phyloP scores from a whole-genome alignment of 2,329 filamentous ascomycete genomes.

The Fusarium sp. region DNA sequence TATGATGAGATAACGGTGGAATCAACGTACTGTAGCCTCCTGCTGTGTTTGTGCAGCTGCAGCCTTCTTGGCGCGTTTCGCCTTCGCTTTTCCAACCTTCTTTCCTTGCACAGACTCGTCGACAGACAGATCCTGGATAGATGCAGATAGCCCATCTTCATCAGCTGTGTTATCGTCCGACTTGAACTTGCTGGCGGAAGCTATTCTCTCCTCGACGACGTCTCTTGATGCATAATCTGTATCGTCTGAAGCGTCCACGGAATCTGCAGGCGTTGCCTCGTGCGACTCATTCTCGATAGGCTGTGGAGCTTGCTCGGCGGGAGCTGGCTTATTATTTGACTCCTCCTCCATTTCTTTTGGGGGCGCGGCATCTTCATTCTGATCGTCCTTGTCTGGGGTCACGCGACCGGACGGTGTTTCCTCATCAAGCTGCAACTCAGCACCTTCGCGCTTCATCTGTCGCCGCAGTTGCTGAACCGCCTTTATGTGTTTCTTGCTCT shows the following conservation, averaged over 20 bases:
- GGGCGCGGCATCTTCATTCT: neutral
- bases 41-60: constrained; percentile 54
- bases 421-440: constrained; percentile 64
- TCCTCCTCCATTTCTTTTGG: neutral
- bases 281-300: neutral
- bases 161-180: neutral
- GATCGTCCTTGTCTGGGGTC: neutral
- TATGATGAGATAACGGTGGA: neutral
- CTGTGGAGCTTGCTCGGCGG: neutral
- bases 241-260: constrained; percentile 35
- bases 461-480: constrained; percentile 82
- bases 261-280: constrained; percentile 15
- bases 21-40: constrained; percentile 52
- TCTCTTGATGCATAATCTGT: constrained; percentile 64
- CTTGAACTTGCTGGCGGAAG: constrained; percentile 20
- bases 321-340: neutral
- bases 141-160: constrained; percentile 25
- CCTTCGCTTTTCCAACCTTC: constrained; percentile 64
- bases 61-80: constrained; percentile 63
- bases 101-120: constrained; percentile 47
- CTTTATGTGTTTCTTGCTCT: constrained; percentile 96
- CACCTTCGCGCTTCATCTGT: constrained; percentile 86
- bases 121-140: constrained; percentile 45
- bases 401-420: constrained; percentile 8
- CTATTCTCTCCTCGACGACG: constrained; percentile 58